Percentiles rank a stretch among this genome's conserved stretches.
These are phyloP conservation scores for Mucor velutinosus DNA, from an alignment of 371 early-diverging fungal species.

Conservation along the genomic window DNA sequence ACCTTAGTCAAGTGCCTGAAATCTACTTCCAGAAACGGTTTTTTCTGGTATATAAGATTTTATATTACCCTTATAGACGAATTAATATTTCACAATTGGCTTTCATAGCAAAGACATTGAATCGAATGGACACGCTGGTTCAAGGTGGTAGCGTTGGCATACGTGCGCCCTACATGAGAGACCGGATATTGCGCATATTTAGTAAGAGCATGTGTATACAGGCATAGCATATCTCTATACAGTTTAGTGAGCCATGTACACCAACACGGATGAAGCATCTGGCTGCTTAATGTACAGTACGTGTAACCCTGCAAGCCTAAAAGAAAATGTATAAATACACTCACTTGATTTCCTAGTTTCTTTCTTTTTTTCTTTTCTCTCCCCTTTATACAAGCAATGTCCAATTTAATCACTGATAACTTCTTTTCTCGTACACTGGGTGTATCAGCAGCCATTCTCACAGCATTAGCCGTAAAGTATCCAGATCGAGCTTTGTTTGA, in stretches of 20 bases:
- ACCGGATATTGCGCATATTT: background rate
- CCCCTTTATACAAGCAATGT: background rate
- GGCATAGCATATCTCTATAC: too few species aligned
- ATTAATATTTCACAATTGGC: background rate
- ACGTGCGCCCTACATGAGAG: background rate
- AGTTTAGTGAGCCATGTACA: background rate
- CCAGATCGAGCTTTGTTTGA: constrained; percentile 35
- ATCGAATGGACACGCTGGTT: background rate
- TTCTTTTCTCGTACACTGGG: constrained; percentile 9
- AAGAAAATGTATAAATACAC: background rate
- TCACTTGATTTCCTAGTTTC: background rate
- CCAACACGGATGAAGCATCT: background rate
- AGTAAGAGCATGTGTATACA: background rate
- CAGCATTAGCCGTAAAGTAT: constrained; percentile 25
- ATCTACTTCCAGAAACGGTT: background rate
- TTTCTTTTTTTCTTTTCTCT: constrained; percentile 9
- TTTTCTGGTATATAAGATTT: background rate
- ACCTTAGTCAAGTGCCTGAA: background rate
- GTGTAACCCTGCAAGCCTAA: background rate
- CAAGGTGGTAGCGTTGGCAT: too few species aligned
- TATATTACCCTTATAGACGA: background rate
- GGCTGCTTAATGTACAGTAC: background rate
- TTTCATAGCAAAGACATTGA: background rate
- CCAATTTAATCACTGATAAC: constrained; percentile 5
- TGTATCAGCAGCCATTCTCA: constrained; percentile 16